Evolutionary conservation across 2,329 filamentous ascomycete species (phyloP), one percentile per base, ranked within the genome.

Genomic region (Trichoderma gracile): DNA sequence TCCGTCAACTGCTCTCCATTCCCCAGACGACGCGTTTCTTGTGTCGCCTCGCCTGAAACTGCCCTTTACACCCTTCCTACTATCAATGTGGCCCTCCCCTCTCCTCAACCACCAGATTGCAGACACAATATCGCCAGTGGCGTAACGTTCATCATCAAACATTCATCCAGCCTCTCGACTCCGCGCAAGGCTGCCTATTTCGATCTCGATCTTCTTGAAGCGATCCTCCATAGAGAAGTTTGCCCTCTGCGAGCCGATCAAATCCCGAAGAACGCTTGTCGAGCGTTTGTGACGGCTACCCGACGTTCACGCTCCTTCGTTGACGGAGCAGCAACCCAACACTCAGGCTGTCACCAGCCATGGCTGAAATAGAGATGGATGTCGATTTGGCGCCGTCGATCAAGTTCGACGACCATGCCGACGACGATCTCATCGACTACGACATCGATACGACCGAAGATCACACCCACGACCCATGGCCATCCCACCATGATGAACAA

Each of bases 371-470:
- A 19, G 73, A 75, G 25, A 75, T 76, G 70, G 75, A 76, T 45
- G 66, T 75, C 45, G 73, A 76, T 49, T 62, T 71, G 64, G 64
- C 65, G 38, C 70, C 69, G 42, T 72, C 73, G 38, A 66, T 68
- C 38, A 67, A 65, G 43, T 55, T 71, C 8, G 71, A 71, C 23
- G 62, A 56, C 5, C 69, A 68, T 25, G 64, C 67, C 8, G 73
- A 77, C 45, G 73, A 77, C 15, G 77, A 79, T 63, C 67, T 77
- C 25, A 76, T 78, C 56, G 73, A 77, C 63, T 79, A 77, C 46
- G 77, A 78, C 33, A 76, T 73, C 58, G 77, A 74, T 47, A 59
- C 67, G 23, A 64, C 65, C 2, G 71, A 71, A 38, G 63, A 68
- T 10, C 67, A 65, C 23, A 59, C 47, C 6, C 54, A 64, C 25